Percentiles rank a stretch among this genome's conserved stretches.
These are phyloP conservation scores for Lanmaoa rubissima DNA, from an alignment of 768 basidiomycete genomes.

Conservation along the genomic window DNA sequence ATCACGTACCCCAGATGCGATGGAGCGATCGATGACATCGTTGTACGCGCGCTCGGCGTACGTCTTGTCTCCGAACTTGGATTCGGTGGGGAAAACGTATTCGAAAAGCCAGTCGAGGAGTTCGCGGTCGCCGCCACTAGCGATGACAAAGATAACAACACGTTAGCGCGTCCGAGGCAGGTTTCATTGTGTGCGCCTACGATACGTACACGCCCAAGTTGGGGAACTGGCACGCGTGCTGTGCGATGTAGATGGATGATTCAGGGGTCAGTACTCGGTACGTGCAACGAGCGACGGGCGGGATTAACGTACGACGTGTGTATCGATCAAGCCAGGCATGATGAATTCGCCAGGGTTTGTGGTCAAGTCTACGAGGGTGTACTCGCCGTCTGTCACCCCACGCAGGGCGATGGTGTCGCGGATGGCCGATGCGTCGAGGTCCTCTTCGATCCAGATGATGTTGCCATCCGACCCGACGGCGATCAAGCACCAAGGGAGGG, in stretches of 20 bases:
- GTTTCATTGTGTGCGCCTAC: neutral
- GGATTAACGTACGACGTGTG: slow-evolving; percentile 70
- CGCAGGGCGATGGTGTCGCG: slow-evolving; percentile 50
- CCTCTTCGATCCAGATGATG: slow-evolving; percentile 70
- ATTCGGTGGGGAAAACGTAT: slow-evolving; percentile 84
- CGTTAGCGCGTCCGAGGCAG: neutral
- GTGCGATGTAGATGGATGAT: neutral
- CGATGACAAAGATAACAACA: neutral
- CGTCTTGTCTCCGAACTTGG: slow-evolving; percentile 58
- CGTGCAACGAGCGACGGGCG: neutral
- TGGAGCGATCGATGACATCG: slow-evolving; percentile 62
- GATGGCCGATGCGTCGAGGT: slow-evolving; percentile 49
- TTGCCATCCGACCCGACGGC: slow-evolving; percentile 48
- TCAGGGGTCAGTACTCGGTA: neutral
- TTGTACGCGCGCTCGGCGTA: slow-evolving; percentile 70
- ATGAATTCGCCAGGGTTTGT: slow-evolving; percentile 58
- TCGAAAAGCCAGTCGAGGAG: slow-evolving; percentile 82
- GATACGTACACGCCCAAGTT: slow-evolving; percentile 32
- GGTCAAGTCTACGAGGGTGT: slow-evolving; percentile 35
- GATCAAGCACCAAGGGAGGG: slow-evolving; percentile 54
- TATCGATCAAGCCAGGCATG: slow-evolving; percentile 87
- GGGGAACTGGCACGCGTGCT: slow-evolving; percentile 41
- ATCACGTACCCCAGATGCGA: slow-evolving; percentile 68
- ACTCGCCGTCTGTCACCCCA: slow-evolving; percentile 39
- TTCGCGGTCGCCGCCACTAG: slow-evolving; percentile 76